These are phyloP conservation scores for Phytophthora cryptogea DNA, from an alignment of 352 stramenopile genomes.

Conservation along the genomic window DNA sequence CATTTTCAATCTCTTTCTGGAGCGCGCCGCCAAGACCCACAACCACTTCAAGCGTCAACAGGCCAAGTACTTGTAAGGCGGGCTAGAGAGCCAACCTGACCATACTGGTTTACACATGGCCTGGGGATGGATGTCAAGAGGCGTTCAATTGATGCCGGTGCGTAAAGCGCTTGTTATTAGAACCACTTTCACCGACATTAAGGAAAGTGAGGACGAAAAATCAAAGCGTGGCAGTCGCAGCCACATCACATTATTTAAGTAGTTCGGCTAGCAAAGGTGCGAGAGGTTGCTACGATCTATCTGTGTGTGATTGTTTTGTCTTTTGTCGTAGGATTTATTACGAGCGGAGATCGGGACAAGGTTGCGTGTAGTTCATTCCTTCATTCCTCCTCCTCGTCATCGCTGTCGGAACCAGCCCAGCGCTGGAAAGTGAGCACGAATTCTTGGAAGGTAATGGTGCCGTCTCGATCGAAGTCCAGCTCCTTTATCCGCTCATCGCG, in stretches of 20 bases:
- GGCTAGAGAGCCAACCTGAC: slow-evolving; percentile 7
- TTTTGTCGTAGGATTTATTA: slow-evolving; percentile 3
- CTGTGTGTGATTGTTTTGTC: slow-evolving; percentile 10
- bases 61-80: slow-evolving; percentile 32
- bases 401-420: slow-evolving; percentile 73
- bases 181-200: slow-evolving; percentile 8
- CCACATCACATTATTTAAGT: slow-evolving; percentile 31
- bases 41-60: slow-evolving; percentile 48
- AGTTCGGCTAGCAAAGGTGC: not conserved
- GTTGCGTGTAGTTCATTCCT: slow-evolving; percentile 6
- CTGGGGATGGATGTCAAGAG: slow-evolving; percentile 5
- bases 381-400: slow-evolving; percentile 16
- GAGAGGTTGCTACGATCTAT: slow-evolving; percentile 5
- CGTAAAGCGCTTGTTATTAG: slow-evolving; percentile 19
- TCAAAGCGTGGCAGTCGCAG: slow-evolving; percentile 27
- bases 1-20: slow-evolving; percentile 79
- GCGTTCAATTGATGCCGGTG: slow-evolving; percentile 25
- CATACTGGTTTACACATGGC: slow-evolving; percentile 1
- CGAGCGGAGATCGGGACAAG: not conserved
- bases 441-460: slow-evolving; percentile 90
- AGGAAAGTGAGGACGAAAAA: slow-evolving; percentile 15
- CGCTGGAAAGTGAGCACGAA: slow-evolving; percentile 90
- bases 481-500: slow-evolving; percentile 85
- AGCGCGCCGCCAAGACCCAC: slow-evolving; percentile 65
- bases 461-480: slow-evolving; percentile 86